Conservation (phyloP, 371 early-diverging fungal species). For the Capniomyces stellatus region DNA sequence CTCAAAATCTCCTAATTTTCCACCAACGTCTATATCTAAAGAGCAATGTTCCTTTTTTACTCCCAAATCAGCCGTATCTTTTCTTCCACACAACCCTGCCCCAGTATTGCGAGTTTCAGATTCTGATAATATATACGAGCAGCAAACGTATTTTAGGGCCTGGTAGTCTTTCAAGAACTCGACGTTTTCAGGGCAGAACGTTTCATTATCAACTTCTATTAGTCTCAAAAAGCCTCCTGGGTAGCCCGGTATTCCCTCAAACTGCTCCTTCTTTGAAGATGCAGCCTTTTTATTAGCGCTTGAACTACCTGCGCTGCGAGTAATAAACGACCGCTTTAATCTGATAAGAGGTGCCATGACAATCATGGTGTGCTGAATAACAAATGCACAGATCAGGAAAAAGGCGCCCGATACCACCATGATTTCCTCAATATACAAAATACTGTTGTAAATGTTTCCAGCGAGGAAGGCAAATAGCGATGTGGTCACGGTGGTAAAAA, state of each 20-base stretch:
- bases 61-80: neutral
- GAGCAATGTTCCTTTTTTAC: neutral
- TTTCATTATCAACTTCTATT: neutral
- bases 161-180: constrained; percentile 2
- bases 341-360: neutral
- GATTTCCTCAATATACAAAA: neutral
- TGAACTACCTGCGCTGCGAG: neutral
- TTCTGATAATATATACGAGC: neutral
- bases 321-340: neutral
- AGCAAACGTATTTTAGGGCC: neutral
- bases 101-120: neutral
- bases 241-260: neutral
- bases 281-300: neutral
- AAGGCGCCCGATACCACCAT: neutral
- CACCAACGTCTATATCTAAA: too few species aligned
- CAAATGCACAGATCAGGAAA: neutral
- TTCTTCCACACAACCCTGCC: neutral
- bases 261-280: neutral
- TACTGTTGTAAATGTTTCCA: neutral
- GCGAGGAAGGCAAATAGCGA: neutral
- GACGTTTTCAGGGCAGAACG: constrained; percentile 1
- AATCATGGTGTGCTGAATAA: neutral
- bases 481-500: neutral
- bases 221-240: neutral
- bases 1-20: too few species aligned